Percentiles rank a stretch among this genome's conserved stretches.
These are phyloP conservation scores for Talaromyces trachyspermus DNA, from an alignment of 495 filamentous ascomycete genomes.

Conservation along the genomic window DNA sequence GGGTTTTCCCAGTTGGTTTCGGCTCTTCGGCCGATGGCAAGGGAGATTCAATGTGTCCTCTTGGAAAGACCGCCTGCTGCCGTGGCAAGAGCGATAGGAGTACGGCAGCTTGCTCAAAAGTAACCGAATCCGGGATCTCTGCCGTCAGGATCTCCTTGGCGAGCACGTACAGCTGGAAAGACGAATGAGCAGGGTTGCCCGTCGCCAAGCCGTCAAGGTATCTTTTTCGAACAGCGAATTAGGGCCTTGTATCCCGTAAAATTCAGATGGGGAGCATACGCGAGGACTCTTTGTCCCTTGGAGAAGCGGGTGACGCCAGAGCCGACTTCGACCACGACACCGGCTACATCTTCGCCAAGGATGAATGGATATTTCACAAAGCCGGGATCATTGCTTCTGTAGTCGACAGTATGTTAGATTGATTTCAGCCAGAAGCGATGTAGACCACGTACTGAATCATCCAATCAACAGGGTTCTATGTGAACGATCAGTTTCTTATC, in stretches of 20 bases:
- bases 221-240: neutral
- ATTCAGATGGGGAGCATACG: slow-evolving; percentile 7
- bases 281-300: slow-evolving; percentile 28
- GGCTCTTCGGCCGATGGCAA: slow-evolving; percentile 17
- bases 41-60: slow-evolving; percentile 30
- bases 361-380: slow-evolving; percentile 35
- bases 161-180: slow-evolving; percentile 44
- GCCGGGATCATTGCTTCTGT: neutral
- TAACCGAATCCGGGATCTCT: slow-evolving; percentile 37
- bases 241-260: neutral
- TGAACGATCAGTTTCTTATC: neutral
- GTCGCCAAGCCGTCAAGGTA: slow-evolving; percentile 4
- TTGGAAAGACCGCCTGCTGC: slow-evolving; percentile 46
- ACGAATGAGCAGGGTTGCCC: slow-evolving; percentile 17
- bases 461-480: slow-evolving; percentile 40
- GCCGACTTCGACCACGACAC: slow-evolving; percentile 43
- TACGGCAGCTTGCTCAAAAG: slow-evolving; percentile 40
- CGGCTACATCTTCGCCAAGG: slow-evolving; percentile 48
- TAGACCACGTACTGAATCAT: slow-evolving; percentile 29
- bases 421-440: slow-evolving; percentile 8
- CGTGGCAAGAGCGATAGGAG: slow-evolving; percentile 49
- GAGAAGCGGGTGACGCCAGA: slow-evolving; percentile 34
- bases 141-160: slow-evolving; percentile 26
- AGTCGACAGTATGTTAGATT: neutral
- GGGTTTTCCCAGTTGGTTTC: neutral